Conservation (phyloP, 805 yeast genomes). For the Metahyphopichia silvanorum region DNA sequence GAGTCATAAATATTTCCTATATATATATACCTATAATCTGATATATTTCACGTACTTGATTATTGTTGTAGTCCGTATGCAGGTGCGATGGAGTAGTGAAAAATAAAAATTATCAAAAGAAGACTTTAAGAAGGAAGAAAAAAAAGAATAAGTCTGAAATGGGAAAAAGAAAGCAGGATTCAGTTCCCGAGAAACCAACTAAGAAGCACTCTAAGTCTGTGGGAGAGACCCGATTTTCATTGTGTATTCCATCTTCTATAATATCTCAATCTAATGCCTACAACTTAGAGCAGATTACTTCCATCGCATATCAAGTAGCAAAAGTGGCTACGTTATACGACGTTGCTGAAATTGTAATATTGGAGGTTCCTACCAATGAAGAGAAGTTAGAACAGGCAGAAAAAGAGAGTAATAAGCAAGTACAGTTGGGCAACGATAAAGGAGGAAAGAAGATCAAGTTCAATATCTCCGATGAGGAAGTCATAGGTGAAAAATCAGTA, state of each 20-base stretch:
- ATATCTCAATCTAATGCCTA: slow-evolving; percentile 53
- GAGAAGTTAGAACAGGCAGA: slow-evolving; percentile 11
- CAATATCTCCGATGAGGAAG: slow-evolving; percentile 26
- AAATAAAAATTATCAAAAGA: background rate
- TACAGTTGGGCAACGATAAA: slow-evolving; percentile 17
- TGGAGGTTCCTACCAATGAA: slow-evolving; percentile 45
- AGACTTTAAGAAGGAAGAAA: background rate
- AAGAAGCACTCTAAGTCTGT: slow-evolving; percentile 27
- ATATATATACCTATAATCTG: too few species aligned
- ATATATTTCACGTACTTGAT: too few species aligned
- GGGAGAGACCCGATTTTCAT: slow-evolving; percentile 39
- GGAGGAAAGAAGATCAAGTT: slow-evolving; percentile 31
- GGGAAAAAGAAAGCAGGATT: slow-evolving; percentile 24
- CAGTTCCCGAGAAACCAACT: slow-evolving; percentile 14
- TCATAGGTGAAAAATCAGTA: slow-evolving; percentile 8
- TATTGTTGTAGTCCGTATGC: background rate
- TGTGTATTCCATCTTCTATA: slow-evolving; percentile 73
- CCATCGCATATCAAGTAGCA: slow-evolving; percentile 74
- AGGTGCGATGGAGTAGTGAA: too few species aligned
- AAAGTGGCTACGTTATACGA: slow-evolving; percentile 66
- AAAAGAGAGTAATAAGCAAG: slow-evolving; percentile 18
- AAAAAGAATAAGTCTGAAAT: slow-evolving; percentile 2
- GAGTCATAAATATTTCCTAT: too few species aligned
- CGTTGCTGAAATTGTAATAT: slow-evolving; percentile 70
- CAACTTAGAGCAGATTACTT: slow-evolving; percentile 71